phyloP scores from a whole-genome alignment of 2,329 filamentous ascomycete species.

The Hymenoscyphus salicellus region DNA sequence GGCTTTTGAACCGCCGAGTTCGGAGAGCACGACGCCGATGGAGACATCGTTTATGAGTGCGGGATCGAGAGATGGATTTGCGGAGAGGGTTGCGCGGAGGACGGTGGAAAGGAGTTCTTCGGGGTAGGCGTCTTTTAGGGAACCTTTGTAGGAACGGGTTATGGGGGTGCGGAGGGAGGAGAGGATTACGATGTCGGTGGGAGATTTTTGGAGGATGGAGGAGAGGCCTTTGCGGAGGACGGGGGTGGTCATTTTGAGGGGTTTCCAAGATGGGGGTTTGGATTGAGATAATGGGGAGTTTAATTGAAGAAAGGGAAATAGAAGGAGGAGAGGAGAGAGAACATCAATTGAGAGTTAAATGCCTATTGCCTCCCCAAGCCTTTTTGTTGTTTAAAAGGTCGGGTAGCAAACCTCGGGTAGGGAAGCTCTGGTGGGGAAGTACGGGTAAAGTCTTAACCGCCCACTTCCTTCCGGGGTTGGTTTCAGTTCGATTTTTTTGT shows the following conservation, averaged over 20 bases:
- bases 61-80: conserved; percentile 70
- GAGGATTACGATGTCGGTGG: conserved; percentile 81
- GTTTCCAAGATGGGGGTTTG: background rate
- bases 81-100: conserved; percentile 64
- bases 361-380: background rate
- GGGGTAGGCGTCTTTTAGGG: conserved; percentile 82
- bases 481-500: background rate
- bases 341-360: conserved; percentile 1
- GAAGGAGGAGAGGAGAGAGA: background rate
- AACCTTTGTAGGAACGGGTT: conserved; percentile 77
- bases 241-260: conserved; percentile 27
- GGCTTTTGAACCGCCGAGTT: conserved; percentile 86
- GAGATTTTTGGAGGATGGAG: conserved; percentile 73
- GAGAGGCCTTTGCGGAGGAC: conserved; percentile 64
- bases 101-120: conserved; percentile 78
- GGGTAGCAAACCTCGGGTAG: background rate
- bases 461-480: background rate
- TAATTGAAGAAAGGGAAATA: too few species aligned
- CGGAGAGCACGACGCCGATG: conserved; percentile 84
- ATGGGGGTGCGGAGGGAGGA: conserved; percentile 87
- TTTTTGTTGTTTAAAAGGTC: background rate
- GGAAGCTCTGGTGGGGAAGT: background rate
- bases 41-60: conserved; percentile 73
- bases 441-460: background rate
- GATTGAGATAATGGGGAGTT: background rate